Evolutionary conservation across 2,329 filamentous ascomycete genomes (phyloP), one percentile per base, ranked within the genome.

Genomic region (Neofusicoccum kwambonambiense): DNA sequence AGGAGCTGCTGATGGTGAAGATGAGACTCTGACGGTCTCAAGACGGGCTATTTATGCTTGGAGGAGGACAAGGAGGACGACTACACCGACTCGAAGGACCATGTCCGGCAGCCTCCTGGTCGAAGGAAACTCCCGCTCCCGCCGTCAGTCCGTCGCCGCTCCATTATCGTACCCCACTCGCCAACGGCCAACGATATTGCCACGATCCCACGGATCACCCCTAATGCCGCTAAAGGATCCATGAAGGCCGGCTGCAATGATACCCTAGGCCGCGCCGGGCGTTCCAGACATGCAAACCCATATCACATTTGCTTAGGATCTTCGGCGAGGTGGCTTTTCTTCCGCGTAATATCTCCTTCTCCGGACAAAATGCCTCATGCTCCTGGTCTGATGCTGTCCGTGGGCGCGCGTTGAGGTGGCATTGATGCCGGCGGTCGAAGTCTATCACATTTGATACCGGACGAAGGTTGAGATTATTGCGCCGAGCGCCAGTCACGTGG

Each of bases 301-400:
- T 76, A 78, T 77, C 76, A 77, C 75, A 77, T 74, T 68, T 75
- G 70, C 73, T 75, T 75, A 73, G 73, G 70, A 75, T 74, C 76
- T 71, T 73, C 72, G 70, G 70, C 70, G 69, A 77, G 76, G 79
- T 82, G 79, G 80, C 79, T 78, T 75, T 73, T 66, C 74, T 70
- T 78, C 77, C 75, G 76, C 78, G 76, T 79, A 77, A 78, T 77
- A 71, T 74, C 72, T 72, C 74, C 77, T 71, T 70, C 70, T 67
- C 70, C 60, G 70, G 69, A 69, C 68, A 75, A 75, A 77, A 76
- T 78, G 69, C 74, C 76, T 77, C 76, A 78, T 69, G 49, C 69
- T 70, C 75, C 73, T 74, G 75, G 75, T 74, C 70, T 52, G 66
- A 67, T 67, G 71, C 74, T 74, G 70, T 74, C 75, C 74, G 72